Evolutionary conservation across 306 rosid species (phyloP).

Genomic region (Betula pendula): DNA sequence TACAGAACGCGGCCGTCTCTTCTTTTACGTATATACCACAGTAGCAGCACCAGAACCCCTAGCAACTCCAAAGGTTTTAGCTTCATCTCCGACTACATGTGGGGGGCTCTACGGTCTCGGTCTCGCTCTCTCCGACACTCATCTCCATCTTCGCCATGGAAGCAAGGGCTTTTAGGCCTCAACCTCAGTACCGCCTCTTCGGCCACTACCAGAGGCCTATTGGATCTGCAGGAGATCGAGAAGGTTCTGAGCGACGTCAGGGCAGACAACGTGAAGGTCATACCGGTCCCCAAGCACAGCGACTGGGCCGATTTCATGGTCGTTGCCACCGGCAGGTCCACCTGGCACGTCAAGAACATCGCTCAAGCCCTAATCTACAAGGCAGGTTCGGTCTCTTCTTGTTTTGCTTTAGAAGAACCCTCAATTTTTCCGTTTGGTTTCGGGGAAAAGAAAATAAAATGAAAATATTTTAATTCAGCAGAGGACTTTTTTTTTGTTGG

Average conservation of each 20-base stretch:
- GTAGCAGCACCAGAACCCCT: not conserved
- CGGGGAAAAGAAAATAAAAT: not conserved
- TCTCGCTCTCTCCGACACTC: constrained; percentile 7
- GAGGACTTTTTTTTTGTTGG: not conserved
- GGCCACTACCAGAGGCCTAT: constrained; percentile 27
- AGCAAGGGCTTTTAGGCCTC: constrained; percentile 34
- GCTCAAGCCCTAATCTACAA: constrained; percentile 91
- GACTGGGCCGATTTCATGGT: constrained; percentile 93
- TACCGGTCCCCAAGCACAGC: constrained; percentile 51
- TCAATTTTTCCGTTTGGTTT: not conserved
- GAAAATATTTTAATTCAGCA: not conserved
- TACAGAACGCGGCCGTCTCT: not conserved
- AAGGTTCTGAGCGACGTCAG: constrained; percentile 73
- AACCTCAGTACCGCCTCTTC: constrained; percentile 15
- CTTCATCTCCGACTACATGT: constrained; percentile 32
- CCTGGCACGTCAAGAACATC: constrained; percentile 94
- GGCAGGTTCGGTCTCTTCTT: constrained; percentile 42
- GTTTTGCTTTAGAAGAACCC: not conserved
- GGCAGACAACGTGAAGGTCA: constrained; percentile 79
- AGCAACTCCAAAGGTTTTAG: not conserved
- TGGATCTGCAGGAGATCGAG: constrained; percentile 76
- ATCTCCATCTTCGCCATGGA: constrained; percentile 38
- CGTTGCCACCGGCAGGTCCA: constrained; percentile 82
- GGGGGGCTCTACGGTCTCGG: constrained; percentile 41
- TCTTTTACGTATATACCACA: not conserved